Percentiles rank a stretch among this genome's conserved stretches.
Evolutionary conservation across 257 asterid species (phyloP).

Genomic region (Nicotiana noctiflora): DNA sequence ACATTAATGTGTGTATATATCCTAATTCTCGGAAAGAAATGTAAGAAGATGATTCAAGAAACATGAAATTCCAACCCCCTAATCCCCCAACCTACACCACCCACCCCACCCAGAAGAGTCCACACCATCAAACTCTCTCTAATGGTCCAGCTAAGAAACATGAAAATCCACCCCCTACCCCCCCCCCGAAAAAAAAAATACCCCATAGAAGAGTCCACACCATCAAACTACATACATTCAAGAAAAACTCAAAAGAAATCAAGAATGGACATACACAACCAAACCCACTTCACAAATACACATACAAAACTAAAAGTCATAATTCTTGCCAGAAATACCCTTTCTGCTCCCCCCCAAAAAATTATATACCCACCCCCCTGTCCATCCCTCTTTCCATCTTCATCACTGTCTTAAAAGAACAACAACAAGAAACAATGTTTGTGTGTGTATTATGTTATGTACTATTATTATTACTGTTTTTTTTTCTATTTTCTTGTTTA

Average conservation of each 20-base stretch:
- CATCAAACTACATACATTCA: slow-evolving; percentile 13
- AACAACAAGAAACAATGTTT: slow-evolving; percentile 17
- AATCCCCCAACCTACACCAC: neutral
- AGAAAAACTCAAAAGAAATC: slow-evolving; percentile 10
- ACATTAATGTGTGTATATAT: neutral
- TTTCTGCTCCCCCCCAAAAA: slow-evolving; percentile 53
- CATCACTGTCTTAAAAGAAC: slow-evolving; percentile 38
- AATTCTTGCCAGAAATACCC: slow-evolving; percentile 56
- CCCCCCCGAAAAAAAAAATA: slow-evolving; percentile 12
- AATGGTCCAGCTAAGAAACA: slow-evolving; percentile 45
- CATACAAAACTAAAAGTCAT: too few relatives aligned
- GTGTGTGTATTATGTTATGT: slow-evolving; percentile 15
- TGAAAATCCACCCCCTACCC: neutral
- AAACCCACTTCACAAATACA: too few relatives aligned
- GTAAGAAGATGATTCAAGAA: slow-evolving; percentile 20
- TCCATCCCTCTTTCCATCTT: slow-evolving; percentile 31
- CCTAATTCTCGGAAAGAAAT: slow-evolving; percentile 14
- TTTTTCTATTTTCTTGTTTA: neutral
- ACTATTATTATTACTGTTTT: neutral
- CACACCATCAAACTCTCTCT: slow-evolving; percentile 16
- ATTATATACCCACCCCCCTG: neutral
- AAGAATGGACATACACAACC: neutral
- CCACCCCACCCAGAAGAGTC: slow-evolving; percentile 13
- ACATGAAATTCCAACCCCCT: slow-evolving; percentile 13
- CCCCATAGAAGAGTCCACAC: neutral